A percentile compares a stretch with the other conserved stretches of the same genome.
Evolutionary conservation across 768 basidiomycete species (phyloP).

Genomic region (Termitomyces sp.): DNA sequence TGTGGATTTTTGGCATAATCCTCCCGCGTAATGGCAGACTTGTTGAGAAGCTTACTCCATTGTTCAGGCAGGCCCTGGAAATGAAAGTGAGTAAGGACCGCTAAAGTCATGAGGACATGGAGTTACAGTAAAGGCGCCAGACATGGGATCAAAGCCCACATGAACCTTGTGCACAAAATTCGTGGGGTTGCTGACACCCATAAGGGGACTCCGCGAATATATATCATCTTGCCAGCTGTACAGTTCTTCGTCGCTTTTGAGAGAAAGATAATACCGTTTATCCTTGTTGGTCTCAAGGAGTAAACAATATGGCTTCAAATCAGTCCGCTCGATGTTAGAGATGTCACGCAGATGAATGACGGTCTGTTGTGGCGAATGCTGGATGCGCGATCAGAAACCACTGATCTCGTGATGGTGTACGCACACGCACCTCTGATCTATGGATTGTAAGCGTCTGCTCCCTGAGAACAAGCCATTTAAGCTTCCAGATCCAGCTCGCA

Average conservation of each 20-base stretch:
- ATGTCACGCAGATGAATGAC: slow-evolving; percentile 72
- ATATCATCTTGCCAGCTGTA: slow-evolving; percentile 99
- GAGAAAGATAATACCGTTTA: slow-evolving; percentile 71
- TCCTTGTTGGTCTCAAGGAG: slow-evolving; percentile 82
- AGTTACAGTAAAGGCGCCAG: slow-evolving; percentile 90
- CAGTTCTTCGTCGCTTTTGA: slow-evolving; percentile 95
- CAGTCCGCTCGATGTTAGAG: slow-evolving; percentile 83
- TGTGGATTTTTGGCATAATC: slow-evolving; percentile 97
- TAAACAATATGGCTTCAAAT: slow-evolving; percentile 92
- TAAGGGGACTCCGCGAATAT: slow-evolving; percentile 84
- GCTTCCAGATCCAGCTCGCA: slow-evolving; percentile 86
- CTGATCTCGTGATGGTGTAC: slow-evolving; percentile 20
- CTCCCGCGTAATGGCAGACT: slow-evolving; percentile 95
- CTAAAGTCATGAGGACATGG: background rate
- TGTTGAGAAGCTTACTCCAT: slow-evolving; percentile 96
- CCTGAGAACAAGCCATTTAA: slow-evolving; percentile 85
- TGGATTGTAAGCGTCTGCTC: slow-evolving; percentile 77
- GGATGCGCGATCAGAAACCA: background rate
- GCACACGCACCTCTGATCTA: slow-evolving; percentile 78
- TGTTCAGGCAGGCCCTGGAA: slow-evolving; percentile 90
- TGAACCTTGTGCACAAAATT: slow-evolving; percentile 99
- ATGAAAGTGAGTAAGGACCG: slow-evolving; percentile 4
- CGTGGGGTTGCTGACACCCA: slow-evolving; percentile 92
- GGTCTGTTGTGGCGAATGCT: slow-evolving; percentile 55
- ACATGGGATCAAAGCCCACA: slow-evolving; percentile 92